Percentiles rank a stretch among this genome's conserved stretches.
Evolutionary conservation across 495 filamentous ascomycete species (phyloP).

Genomic region (Pyrenopolyporus hunteri): DNA sequence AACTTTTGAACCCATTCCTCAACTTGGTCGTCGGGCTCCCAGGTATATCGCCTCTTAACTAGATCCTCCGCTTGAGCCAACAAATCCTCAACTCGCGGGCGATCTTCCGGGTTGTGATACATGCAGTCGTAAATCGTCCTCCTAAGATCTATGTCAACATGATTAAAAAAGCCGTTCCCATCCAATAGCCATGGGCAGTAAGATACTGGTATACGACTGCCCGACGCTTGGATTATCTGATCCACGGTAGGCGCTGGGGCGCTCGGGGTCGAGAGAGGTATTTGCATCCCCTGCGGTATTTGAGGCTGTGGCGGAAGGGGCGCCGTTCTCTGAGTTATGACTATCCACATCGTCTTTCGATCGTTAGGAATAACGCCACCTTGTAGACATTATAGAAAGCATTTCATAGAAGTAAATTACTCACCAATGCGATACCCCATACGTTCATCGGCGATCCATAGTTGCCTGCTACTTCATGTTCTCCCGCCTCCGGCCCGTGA

Average conservation of each 20-base stretch:
- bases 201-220: conserved; percentile 22
- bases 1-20: background rate
- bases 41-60: background rate
- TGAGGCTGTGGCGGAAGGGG: conserved; percentile 15
- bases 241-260: no score
- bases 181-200: conserved; percentile 19
- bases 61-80: background rate
- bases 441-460: conserved; percentile 17
- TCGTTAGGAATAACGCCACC: no score
- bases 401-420: background rate
- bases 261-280: no score
- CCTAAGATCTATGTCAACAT: conserved; percentile 20
- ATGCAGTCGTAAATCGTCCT: conserved; percentile 22
- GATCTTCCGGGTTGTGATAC: conserved; percentile 15
- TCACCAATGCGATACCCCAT: conserved; percentile 19
- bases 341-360: conserved; percentile 24
- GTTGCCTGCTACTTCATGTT: conserved; percentile 3
- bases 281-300: background rate
- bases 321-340: conserved; percentile 12
- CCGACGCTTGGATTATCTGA: background rate
- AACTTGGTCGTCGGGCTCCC: background rate
- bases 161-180: background rate
- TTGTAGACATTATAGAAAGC: no score
- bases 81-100: conserved; percentile 17
- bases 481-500: background rate